Percentiles rank a stretch among this genome's conserved stretches.
Conservation (phyloP, 257 asterid species). For the Dorcoceras hygrometricum region DNA sequence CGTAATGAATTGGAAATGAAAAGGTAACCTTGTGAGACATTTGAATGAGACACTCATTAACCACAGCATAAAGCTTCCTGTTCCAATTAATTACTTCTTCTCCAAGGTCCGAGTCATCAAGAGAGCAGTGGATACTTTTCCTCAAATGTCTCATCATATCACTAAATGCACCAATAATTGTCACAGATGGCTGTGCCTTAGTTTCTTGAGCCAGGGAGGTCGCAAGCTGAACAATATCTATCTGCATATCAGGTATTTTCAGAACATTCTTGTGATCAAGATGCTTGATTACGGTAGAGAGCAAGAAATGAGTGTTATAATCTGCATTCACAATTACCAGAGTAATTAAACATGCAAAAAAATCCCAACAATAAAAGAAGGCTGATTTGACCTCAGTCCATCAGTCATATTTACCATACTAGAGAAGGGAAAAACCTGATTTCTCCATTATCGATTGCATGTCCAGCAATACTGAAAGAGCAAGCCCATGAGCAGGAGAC, state of each 20-base stretch:
- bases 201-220: slow-evolving; percentile 52
- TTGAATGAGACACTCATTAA: slow-evolving; percentile 69
- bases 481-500: slow-evolving; percentile 66
- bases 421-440: slow-evolving; percentile 41
- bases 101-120: slow-evolving; percentile 57
- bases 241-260: slow-evolving; percentile 59
- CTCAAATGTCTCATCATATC: slow-evolving; percentile 78
- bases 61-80: slow-evolving; percentile 46
- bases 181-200: slow-evolving; percentile 57
- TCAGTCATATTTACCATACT: slow-evolving; percentile 17
- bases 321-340: slow-evolving; percentile 47
- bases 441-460: slow-evolving; percentile 65
- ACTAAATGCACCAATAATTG: slow-evolving; percentile 63
- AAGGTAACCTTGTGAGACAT: slow-evolving; percentile 57
- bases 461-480: slow-evolving; percentile 60
- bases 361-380: slow-evolving; percentile 25
- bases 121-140: slow-evolving; percentile 61
- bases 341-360: slow-evolving; percentile 20
- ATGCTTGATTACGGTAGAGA: slow-evolving; percentile 69
- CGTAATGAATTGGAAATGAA: slow-evolving; percentile 19
- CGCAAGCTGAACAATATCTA: slow-evolving; percentile 67
- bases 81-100: slow-evolving; percentile 60
- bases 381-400: slow-evolving; percentile 13
- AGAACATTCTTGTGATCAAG: slow-evolving; percentile 74
- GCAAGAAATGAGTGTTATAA: slow-evolving; percentile 57